Evolutionary conservation across 1,284 basidiomycete species (phyloP).

Genomic region (Fomitopsis pinicola): DNA sequence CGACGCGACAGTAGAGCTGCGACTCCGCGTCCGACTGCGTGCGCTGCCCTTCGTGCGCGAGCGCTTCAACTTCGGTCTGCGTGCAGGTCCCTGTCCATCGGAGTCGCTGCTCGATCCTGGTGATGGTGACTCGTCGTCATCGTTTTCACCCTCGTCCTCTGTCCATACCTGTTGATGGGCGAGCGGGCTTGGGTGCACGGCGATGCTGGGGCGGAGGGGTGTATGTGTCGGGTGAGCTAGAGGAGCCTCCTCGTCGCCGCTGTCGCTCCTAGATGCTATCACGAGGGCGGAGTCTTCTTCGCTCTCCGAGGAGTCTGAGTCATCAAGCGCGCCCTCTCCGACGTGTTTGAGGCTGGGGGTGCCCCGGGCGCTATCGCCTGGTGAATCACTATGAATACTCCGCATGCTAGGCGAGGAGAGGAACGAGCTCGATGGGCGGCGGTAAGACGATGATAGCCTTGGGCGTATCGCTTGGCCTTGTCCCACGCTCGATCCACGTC

Average conservation of each 20-base stretch:
- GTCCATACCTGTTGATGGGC: conserved; percentile 48
- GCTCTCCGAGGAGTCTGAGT: conserved; percentile 58
- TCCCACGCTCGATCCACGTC: conserved; percentile 20
- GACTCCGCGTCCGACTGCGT: conserved; percentile 36
- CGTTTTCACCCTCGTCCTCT: conserved; percentile 41
- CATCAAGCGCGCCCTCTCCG: conserved; percentile 73
- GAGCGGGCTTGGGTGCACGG: conserved; percentile 53
- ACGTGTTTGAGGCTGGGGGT: conserved; percentile 43
- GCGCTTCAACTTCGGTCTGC: neutral
- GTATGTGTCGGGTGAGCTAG: conserved; percentile 29
- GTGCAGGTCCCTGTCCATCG: conserved; percentile 19
- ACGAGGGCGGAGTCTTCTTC: conserved; percentile 25
- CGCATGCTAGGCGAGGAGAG: conserved; percentile 15
- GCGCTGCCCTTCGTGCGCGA: conserved; percentile 4
- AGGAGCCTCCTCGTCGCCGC: conserved; percentile 13
- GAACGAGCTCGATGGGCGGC: conserved; percentile 22
- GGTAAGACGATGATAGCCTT: conserved; percentile 17
- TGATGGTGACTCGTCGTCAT: conserved; percentile 41
- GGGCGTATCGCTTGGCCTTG: conserved; percentile 16
- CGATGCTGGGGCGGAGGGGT: conserved; percentile 28
- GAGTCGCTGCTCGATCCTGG: conserved; percentile 46
- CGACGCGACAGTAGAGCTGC: conserved; percentile 58
- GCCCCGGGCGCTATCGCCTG: conserved; percentile 19
- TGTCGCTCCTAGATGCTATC: conserved; percentile 25
- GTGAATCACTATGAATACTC: conserved; percentile 19